These are phyloP conservation scores for Hyaloperonospora arabidopsidis DNA, from an alignment of 352 stramenopile species.

Conservation along the genomic window DNA sequence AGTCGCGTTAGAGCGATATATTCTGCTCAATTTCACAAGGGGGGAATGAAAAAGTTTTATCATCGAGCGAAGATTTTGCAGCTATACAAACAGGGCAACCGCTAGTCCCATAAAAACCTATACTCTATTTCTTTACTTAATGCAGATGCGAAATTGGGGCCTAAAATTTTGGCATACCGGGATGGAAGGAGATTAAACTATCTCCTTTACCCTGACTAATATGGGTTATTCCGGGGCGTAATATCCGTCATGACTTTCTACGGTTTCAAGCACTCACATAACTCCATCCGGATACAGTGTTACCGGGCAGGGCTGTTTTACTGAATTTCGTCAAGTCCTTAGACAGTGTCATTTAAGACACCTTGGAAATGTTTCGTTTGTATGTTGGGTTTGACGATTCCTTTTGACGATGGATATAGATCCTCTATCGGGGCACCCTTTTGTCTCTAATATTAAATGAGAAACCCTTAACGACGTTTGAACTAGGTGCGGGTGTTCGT, in stretches of 20 bases:
- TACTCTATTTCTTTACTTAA: neutral
- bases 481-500: neutral
- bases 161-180: neutral
- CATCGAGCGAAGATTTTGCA: neutral
- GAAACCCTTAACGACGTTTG: neutral
- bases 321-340: neutral
- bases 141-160: neutral
- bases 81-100: neutral
- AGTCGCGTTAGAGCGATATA: neutral
- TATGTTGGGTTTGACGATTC: neutral
- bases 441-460: neutral
- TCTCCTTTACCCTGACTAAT: neutral
- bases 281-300: neutral
- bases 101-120: neutral
- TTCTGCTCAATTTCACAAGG: neutral
- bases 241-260: neutral
- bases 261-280: neutral
- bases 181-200: neutral
- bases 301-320: neutral
- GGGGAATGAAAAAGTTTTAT: neutral
- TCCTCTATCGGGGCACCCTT: neutral
- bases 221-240: neutral
- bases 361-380: neutral
- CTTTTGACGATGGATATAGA: neutral
- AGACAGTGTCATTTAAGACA: neutral